These are phyloP conservation scores for Alternaria consortialis DNA, from an alignment of 2,329 filamentous ascomycete species.

Conservation along the genomic window DNA sequence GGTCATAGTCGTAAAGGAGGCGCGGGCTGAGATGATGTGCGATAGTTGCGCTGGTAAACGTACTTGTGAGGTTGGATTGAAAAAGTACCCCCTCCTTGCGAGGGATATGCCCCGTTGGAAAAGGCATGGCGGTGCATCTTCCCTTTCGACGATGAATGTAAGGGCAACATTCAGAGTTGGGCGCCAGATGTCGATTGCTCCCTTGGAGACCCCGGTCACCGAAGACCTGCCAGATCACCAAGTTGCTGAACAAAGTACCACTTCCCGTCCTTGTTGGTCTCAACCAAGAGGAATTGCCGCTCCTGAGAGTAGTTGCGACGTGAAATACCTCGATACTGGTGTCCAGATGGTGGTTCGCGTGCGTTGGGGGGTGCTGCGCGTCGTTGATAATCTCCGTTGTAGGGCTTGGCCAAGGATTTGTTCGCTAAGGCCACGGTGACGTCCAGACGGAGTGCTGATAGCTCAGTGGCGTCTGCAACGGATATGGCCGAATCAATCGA, in stretches of 20 bases:
- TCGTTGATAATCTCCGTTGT: conserved; percentile 26
- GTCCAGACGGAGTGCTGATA: conserved; percentile 33
- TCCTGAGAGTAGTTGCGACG: conserved; percentile 22
- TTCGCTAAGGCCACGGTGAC: conserved; percentile 49
- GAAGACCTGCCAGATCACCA: conserved; percentile 45
- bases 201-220: conserved; percentile 48
- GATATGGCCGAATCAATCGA: conserved; percentile 35
- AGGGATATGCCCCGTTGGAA: conserved; percentile 80
- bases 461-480: conserved; percentile 34
- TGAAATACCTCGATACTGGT: conserved; percentile 8
- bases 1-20: conserved; percentile 28
- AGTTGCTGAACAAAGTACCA: conserved; percentile 26
- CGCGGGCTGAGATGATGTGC: conserved; percentile 25
- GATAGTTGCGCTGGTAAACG: conserved; percentile 44
- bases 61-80: conserved; percentile 91
- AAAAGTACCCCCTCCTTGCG: conserved; percentile 74
- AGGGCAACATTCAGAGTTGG: conserved; percentile 65
- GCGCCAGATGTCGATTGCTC: conserved; percentile 40
- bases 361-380: conserved; percentile 30
- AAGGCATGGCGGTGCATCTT: conserved; percentile 91
- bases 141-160: conserved; percentile 64
- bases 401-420: conserved; percentile 43
- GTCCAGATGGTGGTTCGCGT: conserved; percentile 17
- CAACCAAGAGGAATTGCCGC: conserved; percentile 18
- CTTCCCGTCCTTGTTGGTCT: conserved; percentile 16